Percentiles rank a stretch among this genome's conserved stretches.
phyloP scores from a whole-genome alignment of 495 filamentous ascomycete genomes.

The Penicillium samsonianum region DNA sequence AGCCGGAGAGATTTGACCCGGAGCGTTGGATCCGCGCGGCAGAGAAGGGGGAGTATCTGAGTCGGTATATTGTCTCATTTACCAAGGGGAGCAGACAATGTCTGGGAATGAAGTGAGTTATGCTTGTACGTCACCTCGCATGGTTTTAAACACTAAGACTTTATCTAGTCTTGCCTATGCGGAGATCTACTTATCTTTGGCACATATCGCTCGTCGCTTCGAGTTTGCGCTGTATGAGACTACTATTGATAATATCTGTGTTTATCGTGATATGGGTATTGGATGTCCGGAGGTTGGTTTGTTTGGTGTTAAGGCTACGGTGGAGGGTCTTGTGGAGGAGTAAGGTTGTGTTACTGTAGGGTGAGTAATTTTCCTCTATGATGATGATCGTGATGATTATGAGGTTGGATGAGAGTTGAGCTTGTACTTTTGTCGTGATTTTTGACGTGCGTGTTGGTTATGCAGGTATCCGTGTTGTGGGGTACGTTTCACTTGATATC shows the following conservation, averaged over 20 bases:
- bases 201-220: conserved; percentile 39
- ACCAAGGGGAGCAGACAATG: conserved; percentile 47
- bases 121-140: neutral
- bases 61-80: conserved; percentile 45
- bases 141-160: neutral
- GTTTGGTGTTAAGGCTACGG: conserved; percentile 25
- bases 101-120: conserved; percentile 47
- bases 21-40: conserved; percentile 49
- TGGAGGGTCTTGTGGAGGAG: conserved; percentile 17
- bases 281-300: conserved; percentile 19
- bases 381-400: neutral
- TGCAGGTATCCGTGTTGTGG: neutral
- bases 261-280: conserved; percentile 27
- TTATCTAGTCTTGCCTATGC: conserved; percentile 39
- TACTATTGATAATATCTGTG: conserved; percentile 32
- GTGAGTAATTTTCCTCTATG: neutral
- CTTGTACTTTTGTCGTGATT: neutral
- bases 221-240: conserved; percentile 43
- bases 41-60: conserved; percentile 26
- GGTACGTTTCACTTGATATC: neutral
- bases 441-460: neutral
- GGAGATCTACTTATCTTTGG: conserved; percentile 42
- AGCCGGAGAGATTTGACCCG: conserved; percentile 48
- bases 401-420: neutral
- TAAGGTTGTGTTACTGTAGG: conserved; percentile 7